These are phyloP conservation scores for Cornus suecica DNA, from an alignment of 148 eudicot genomes.

Conservation along the genomic window DNA sequence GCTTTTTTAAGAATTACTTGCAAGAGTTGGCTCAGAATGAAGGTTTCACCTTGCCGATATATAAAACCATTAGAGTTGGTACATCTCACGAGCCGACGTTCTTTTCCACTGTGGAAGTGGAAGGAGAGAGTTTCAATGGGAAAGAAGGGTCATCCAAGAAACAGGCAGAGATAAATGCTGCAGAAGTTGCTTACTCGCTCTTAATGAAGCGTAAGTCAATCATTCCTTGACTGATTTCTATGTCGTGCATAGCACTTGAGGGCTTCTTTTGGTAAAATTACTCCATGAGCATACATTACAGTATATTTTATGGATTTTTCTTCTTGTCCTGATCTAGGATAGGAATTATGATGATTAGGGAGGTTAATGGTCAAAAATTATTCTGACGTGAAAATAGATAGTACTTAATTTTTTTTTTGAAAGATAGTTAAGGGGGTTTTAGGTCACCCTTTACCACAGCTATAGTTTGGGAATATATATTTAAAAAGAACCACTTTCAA, in stretches of 20 bases:
- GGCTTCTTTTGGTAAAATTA: not conserved
- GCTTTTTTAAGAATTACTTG: conserved; percentile 12
- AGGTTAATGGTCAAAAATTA: too few relatives aligned
- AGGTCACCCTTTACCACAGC: too few relatives aligned
- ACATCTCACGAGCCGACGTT: conserved; percentile 13
- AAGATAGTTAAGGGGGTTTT: too few relatives aligned
- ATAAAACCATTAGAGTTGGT: conserved; percentile 15
- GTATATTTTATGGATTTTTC: too few relatives aligned
- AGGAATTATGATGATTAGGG: too few relatives aligned
- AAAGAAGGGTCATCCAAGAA: conserved; percentile 24
- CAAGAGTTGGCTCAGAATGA: conserved; percentile 23
- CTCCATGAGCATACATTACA: not conserved
- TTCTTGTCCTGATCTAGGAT: too few relatives aligned
- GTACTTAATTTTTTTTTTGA: too few relatives aligned
- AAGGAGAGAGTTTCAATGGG: conserved; percentile 32
- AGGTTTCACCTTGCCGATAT: conserved; percentile 12
- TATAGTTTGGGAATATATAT: too few relatives aligned
- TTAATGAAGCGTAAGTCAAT: conserved; percentile 27
- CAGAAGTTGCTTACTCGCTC: conserved; percentile 31
- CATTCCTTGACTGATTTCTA: not conserved
- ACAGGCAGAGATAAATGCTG: conserved; percentile 41
- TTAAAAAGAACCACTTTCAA: too few relatives aligned
- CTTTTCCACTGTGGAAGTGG: conserved; percentile 32
- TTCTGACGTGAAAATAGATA: too few relatives aligned
- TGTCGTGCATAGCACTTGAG: too few relatives aligned